A percentile compares a stretch with the other conserved stretches of the same genome.
These are phyloP conservation scores for Phytopythium boreale DNA, from an alignment of 352 stramenopile genomes.

Conservation along the genomic window DNA sequence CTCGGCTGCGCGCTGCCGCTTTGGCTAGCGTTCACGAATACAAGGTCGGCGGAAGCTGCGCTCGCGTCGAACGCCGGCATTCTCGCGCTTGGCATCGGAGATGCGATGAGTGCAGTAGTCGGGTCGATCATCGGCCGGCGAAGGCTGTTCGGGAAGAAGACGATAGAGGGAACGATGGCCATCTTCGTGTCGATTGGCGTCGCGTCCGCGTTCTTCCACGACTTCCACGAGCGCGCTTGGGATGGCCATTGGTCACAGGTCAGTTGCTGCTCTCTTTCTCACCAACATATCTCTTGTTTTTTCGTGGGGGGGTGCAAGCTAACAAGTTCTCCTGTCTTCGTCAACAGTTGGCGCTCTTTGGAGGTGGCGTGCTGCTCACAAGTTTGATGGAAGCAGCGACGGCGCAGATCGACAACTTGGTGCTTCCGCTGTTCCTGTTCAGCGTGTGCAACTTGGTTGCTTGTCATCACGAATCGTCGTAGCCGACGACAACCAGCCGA, in stretches of 20 bases:
- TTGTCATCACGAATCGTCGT: conserved; percentile 23
- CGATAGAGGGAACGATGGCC: conserved; percentile 53
- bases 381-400: conserved; percentile 66
- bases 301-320: background rate
- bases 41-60: background rate
- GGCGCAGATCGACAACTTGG: conserved; percentile 82
- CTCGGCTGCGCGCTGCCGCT: conserved; percentile 71
- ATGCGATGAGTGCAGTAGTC: conserved; percentile 72
- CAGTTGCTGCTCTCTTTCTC: conserved; percentile 5
- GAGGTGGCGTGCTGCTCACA: conserved; percentile 39
- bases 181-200: conserved; percentile 58
- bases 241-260: conserved; percentile 36
- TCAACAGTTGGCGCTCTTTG: conserved; percentile 24
- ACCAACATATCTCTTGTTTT: too few species aligned
- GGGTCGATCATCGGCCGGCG: conserved; percentile 47
- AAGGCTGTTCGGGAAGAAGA: conserved; percentile 65
- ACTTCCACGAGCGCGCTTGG: conserved; percentile 24
- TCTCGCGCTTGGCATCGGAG: conserved; percentile 62
- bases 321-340: conserved; percentile 4
- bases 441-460: conserved; percentile 45
- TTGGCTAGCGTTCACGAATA: conserved; percentile 39
- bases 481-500: background rate
- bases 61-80: conserved; percentile 66
- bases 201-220: conserved; percentile 47
- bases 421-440: conserved; percentile 73